phyloP scores from a whole-genome alignment of 257 asterid species.

The Jacaranda mimosifolia region DNA sequence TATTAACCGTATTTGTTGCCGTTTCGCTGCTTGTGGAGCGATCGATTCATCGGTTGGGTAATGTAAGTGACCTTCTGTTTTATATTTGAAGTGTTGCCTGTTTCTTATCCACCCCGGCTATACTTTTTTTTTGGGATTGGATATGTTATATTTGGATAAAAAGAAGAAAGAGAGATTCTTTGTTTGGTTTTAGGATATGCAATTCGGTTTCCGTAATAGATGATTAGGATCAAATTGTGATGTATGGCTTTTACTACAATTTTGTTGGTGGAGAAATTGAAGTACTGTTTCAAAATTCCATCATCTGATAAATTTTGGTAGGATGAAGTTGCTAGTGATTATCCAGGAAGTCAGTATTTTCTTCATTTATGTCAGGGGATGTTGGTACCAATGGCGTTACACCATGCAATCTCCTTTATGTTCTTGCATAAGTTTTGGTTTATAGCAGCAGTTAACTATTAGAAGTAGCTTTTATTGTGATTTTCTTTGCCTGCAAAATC shows the following conservation, averaged over 20 bases:
- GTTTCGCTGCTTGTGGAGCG: constrained; percentile 97
- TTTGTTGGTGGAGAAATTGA: background rate
- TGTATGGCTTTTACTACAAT: background rate
- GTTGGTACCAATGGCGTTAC: constrained; percentile 4
- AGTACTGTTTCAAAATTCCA: background rate
- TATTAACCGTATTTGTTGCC: constrained; percentile 82
- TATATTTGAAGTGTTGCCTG: no score
- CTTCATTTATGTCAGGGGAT: background rate
- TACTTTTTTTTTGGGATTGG: no score
- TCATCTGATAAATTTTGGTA: constrained; percentile 5
- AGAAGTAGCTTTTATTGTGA: constrained; percentile 14
- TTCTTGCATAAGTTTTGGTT: background rate
- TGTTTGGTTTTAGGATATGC: constrained; percentile 17
- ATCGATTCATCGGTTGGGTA: constrained; percentile 83
- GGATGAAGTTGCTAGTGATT: constrained; percentile 22
- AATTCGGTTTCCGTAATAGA: constrained; percentile 2
- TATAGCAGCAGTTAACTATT: background rate
- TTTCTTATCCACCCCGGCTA: no score
- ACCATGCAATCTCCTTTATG: background rate
- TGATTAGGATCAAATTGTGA: constrained; percentile 5
- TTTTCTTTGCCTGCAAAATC: background rate
- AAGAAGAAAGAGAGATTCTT: background rate
- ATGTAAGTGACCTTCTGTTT: constrained; percentile 55
- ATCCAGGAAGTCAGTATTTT: background rate
- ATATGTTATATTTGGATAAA: constrained; percentile 6